phyloP scores from a whole-genome alignment of 1,284 basidiomycete species.

The Ceratobasidium sp. region DNA sequence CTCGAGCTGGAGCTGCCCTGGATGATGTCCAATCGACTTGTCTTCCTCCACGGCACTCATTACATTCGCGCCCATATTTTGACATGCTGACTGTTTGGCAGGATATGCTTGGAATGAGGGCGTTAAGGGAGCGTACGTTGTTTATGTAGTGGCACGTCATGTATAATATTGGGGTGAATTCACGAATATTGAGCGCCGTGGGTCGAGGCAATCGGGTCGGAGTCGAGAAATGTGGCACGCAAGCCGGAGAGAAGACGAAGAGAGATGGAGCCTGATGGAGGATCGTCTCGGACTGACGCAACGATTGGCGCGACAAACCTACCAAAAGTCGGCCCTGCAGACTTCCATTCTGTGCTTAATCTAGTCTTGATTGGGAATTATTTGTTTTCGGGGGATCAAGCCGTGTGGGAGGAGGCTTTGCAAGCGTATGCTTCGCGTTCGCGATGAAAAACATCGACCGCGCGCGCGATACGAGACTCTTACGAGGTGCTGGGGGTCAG shows the following conservation, averaged over 20 bases:
- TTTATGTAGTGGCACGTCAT: slow-evolving; percentile 38
- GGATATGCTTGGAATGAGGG: slow-evolving; percentile 79
- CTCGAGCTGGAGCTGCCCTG: background rate
- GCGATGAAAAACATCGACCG: background rate
- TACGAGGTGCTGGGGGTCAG: background rate
- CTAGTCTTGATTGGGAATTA: slow-evolving; percentile 15
- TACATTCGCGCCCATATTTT: background rate
- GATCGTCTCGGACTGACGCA: background rate
- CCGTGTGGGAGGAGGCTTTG: background rate
- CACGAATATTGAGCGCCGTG: background rate
- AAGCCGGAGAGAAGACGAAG: background rate
- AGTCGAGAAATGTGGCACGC: background rate
- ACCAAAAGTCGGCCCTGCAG: background rate
- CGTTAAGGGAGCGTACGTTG: slow-evolving; percentile 70
- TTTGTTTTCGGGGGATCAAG: background rate
- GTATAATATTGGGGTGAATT: background rate
- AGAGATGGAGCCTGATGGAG: background rate
- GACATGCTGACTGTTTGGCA: slow-evolving; percentile 47
- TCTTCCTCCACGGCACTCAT: background rate
- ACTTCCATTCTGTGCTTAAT: slow-evolving; percentile 36
- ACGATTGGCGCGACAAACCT: background rate
- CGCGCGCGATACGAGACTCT: background rate
- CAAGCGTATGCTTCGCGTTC: background rate
- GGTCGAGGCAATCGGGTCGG: slow-evolving; percentile 3
- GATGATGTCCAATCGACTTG: background rate